These are phyloP conservation scores for Onygenales sp. DNA, from an alignment of 2,329 filamentous ascomycete genomes.

Conservation along the genomic window DNA sequence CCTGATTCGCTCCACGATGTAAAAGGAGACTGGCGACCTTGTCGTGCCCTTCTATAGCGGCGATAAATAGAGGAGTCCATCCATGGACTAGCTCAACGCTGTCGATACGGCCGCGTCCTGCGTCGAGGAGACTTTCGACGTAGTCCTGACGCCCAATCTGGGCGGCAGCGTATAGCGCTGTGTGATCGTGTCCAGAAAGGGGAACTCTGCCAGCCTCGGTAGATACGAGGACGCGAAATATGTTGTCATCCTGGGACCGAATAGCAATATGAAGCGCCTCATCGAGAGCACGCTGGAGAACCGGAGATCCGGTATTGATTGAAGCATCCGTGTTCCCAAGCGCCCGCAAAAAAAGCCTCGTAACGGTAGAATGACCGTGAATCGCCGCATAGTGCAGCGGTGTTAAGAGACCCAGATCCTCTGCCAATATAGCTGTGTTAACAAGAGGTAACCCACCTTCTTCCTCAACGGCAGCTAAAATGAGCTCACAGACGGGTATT, in stretches of 20 bases:
- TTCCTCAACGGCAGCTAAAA: slow-evolving; percentile 4
- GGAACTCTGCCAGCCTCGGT: slow-evolving; percentile 5
- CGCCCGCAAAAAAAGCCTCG: slow-evolving; percentile 4
- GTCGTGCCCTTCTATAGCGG: slow-evolving; percentile 19
- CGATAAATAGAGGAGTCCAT: slow-evolving; percentile 27
- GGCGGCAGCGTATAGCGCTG: slow-evolving; percentile 18
- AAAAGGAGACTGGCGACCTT: slow-evolving; percentile 19
- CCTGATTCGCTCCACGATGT: slow-evolving; percentile 16
- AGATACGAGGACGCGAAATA: slow-evolving; percentile 8
- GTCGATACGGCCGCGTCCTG: slow-evolving; percentile 9
- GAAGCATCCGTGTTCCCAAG: neutral
- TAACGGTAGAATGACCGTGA: slow-evolving; percentile 4
- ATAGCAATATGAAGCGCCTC: slow-evolving; percentile 9
- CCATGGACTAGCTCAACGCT: slow-evolving; percentile 13
- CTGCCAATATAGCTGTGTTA: neutral
- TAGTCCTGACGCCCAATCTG: slow-evolving; percentile 12
- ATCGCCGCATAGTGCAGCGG: slow-evolving; percentile 11
- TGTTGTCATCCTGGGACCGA: slow-evolving; percentile 7
- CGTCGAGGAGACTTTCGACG: slow-evolving; percentile 8
- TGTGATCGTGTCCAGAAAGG: slow-evolving; percentile 6
- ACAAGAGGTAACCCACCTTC: neutral
- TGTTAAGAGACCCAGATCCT: slow-evolving; percentile 5
- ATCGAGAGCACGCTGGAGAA: neutral
- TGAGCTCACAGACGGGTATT: slow-evolving; percentile 5
- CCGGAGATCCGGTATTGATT: neutral